Evolutionary conservation across 768 basidiomycete species (phyloP).

Genomic region (Omphalotus guepiniiformis): DNA sequence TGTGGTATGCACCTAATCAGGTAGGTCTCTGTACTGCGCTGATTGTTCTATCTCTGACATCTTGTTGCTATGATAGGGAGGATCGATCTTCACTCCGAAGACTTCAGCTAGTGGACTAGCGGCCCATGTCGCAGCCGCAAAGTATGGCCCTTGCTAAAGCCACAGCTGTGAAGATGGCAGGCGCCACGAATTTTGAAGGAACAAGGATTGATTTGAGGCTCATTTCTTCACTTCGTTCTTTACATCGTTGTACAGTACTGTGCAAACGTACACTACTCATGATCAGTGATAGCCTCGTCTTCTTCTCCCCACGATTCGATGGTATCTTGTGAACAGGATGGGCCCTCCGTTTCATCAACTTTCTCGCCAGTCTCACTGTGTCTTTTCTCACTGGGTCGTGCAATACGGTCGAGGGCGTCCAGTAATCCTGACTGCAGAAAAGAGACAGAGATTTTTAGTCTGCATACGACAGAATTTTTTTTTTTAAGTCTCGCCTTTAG

Average conservation of each 20-base stretch:
- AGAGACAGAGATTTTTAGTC: not conserved
- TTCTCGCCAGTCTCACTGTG: not conserved
- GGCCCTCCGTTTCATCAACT: not conserved
- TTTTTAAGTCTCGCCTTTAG: not conserved
- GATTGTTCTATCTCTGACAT: not conserved
- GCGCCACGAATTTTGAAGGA: no score
- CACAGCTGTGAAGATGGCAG: no score
- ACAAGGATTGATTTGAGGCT: no score
- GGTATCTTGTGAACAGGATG: not conserved
- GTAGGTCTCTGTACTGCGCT: constrained; percentile 14
- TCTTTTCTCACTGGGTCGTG: not conserved
- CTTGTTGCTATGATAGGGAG: constrained; percentile 26
- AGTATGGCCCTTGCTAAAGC: constrained; percentile 34
- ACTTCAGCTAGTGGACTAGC: constrained; percentile 40
- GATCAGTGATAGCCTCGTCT: no score
- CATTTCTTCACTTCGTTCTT: no score
- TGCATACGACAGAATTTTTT: no score
- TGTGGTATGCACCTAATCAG: constrained; percentile 38
- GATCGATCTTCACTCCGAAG: constrained; percentile 42
- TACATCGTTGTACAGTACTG: no score
- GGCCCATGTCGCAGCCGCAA: constrained; percentile 38
- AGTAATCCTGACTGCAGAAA: not conserved
- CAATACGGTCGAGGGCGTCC: not conserved
- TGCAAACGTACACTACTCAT: no score
- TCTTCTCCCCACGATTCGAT: not conserved